phyloP scores from a whole-genome alignment of 2,329 filamentous ascomycete genomes.

The Talaromyces sp. region DNA sequence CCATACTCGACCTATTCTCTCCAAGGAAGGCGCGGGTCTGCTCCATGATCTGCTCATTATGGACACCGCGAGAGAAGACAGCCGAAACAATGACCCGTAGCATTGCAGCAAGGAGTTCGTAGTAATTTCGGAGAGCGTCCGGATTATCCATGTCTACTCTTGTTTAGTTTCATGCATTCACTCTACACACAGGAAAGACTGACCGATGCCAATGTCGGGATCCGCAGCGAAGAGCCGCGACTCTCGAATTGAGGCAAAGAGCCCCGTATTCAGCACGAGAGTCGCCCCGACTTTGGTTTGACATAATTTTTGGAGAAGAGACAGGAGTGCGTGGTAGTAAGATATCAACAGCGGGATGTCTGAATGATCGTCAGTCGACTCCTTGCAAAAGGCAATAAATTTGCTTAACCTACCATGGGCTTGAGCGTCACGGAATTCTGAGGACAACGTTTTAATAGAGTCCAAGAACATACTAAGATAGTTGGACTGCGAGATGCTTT shows the following conservation, averaged over 20 bases:
- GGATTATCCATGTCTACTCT: constrained; percentile 60
- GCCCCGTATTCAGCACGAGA: constrained; percentile 80
- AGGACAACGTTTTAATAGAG: constrained; percentile 71
- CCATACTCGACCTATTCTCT: constrained; percentile 77
- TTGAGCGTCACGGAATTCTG: constrained; percentile 63
- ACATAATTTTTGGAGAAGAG: constrained; percentile 76
- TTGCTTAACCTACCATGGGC: constrained; percentile 49
- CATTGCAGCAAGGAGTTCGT: constrained; percentile 74
- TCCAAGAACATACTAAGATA: constrained; percentile 89
- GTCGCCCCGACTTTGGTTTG: constrained; percentile 81
- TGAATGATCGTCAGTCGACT: constrained; percentile 22
- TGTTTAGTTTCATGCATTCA: constrained; percentile 22
- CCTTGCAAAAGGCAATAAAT: not conserved
- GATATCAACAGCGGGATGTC: constrained; percentile 55
- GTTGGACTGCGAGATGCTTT: constrained; percentile 77
- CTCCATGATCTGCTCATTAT: constrained; percentile 68
- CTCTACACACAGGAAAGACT: not conserved
- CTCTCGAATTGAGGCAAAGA: constrained; percentile 75
- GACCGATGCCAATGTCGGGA: constrained; percentile 79
- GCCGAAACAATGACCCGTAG: constrained; percentile 78
- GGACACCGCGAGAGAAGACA: constrained; percentile 73
- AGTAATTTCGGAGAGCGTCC: constrained; percentile 73
- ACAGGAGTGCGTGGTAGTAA: constrained; percentile 70
- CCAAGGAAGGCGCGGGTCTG: constrained; percentile 76
- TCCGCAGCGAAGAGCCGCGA: constrained; percentile 86